These are phyloP conservation scores for Wickerhamiella galacta DNA, from an alignment of 805 yeast genomes.

Conservation along the genomic window DNA sequence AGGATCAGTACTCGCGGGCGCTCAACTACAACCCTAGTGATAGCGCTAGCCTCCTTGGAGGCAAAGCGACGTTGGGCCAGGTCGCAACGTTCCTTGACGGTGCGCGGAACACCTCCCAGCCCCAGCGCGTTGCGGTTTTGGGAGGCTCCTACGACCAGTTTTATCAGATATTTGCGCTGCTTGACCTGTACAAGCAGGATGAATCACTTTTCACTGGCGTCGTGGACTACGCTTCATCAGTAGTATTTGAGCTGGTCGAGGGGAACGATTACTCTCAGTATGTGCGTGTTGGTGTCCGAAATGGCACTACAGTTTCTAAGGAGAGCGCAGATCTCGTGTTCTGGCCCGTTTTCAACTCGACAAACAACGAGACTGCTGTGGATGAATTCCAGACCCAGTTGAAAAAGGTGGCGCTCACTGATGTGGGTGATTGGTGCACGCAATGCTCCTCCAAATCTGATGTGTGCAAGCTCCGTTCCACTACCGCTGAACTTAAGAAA, in stretches of 20 bases:
- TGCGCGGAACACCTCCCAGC: slow-evolving; percentile 20
- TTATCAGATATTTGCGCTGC: slow-evolving; percentile 26
- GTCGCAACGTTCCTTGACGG: slow-evolving; percentile 23
- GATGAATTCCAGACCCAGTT: slow-evolving; percentile 22
- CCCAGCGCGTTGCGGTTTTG: slow-evolving; percentile 27
- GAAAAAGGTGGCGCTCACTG: slow-evolving; percentile 17
- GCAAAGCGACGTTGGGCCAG: slow-evolving; percentile 26
- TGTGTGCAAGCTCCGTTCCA: background rate
- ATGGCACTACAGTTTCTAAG: slow-evolving; percentile 26
- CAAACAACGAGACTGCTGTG: slow-evolving; percentile 23
- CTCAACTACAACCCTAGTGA: slow-evolving; percentile 21
- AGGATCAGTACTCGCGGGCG: slow-evolving; percentile 27
- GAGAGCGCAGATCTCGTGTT: slow-evolving; percentile 19
- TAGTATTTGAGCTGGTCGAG: slow-evolving; percentile 28
- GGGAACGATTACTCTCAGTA: slow-evolving; percentile 17
- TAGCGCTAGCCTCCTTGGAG: slow-evolving; percentile 26
- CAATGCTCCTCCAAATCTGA: slow-evolving; percentile 16
- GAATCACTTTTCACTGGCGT: slow-evolving; percentile 28
- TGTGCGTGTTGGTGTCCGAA: slow-evolving; percentile 31
- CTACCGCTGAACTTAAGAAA: background rate
- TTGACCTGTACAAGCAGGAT: slow-evolving; percentile 22
- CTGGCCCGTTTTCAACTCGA: slow-evolving; percentile 26
- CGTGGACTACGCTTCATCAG: slow-evolving; percentile 31
- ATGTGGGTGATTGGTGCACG: slow-evolving; percentile 26
- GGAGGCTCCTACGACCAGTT: slow-evolving; percentile 32